Conservation (phyloP, 2,329 filamentous ascomycete species). For the Elsinoe batatas region DNA sequence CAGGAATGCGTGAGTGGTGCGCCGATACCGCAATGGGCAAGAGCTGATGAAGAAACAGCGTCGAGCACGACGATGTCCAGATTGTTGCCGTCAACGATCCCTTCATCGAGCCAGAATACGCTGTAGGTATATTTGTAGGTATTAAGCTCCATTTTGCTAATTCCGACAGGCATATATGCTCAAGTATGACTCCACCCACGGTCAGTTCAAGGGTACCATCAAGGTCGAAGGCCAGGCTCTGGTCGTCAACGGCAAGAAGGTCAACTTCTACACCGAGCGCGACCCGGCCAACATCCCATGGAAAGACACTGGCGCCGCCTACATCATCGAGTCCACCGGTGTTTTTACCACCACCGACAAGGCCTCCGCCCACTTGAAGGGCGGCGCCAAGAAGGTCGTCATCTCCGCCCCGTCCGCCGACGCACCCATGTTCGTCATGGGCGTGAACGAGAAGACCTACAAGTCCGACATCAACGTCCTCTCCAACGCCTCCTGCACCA, state of each 20-base stretch:
- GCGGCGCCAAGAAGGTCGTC: constrained; percentile 89
- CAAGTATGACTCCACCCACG: constrained; percentile 98
- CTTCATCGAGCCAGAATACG: constrained; percentile 97
- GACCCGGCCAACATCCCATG: constrained; percentile 88
- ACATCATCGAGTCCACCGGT: constrained; percentile 96
- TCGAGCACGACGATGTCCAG: constrained; percentile 81
- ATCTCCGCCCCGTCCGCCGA: constrained; percentile 85
- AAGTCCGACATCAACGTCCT: constrained; percentile 83
- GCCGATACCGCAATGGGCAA: constrained; percentile 14
- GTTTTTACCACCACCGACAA: constrained; percentile 98
- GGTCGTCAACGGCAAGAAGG: constrained; percentile 83
- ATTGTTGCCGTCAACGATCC: constrained; percentile 98
- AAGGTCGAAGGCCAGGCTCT: constrained; percentile 62
- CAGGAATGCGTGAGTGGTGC: constrained; percentile 71
- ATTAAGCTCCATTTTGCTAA: not conserved
- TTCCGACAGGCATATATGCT: constrained; percentile 83
- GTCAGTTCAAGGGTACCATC: constrained; percentile 88
- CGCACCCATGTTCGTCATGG: constrained; percentile 99
- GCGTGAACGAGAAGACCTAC: constrained; percentile 94
- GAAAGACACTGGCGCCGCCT: constrained; percentile 75
- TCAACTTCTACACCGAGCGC: constrained; percentile 90
- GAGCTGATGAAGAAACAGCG: constrained; percentile 33
- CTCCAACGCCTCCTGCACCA: constrained; percentile 99
- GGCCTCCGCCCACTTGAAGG: constrained; percentile 87
- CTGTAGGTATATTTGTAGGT: constrained; percentile 54